Percentiles rank a stretch among this genome's conserved stretches.
Conservation (phyloP, 495 filamentous ascomycete species). For the Polyplosphaeria fusca region DNA sequence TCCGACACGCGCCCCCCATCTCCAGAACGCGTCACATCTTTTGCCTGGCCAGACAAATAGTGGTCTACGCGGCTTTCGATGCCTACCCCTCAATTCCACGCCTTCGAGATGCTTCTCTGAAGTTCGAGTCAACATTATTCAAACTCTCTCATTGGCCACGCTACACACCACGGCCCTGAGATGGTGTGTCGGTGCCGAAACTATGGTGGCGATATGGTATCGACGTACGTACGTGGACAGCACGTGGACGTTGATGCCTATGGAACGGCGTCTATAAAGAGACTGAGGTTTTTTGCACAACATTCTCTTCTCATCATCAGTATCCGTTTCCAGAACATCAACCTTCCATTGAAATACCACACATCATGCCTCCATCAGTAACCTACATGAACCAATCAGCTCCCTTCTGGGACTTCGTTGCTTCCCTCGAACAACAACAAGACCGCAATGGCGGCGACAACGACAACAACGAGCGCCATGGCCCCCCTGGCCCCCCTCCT, state of each 20-base stretch:
- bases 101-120: background rate
- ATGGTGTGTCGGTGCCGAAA: background rate
- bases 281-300: background rate
- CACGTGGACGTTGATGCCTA: background rate
- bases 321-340: background rate
- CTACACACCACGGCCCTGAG: background rate
- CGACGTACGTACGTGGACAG: background rate
- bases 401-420: slow-evolving; percentile 49
- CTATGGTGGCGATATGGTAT: background rate
- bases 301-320: background rate
- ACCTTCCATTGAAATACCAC: background rate
- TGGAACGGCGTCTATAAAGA: background rate
- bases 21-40: background rate
- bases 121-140: background rate
- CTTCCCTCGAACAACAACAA: slow-evolving; percentile 41
- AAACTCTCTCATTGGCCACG: background rate
- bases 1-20: background rate
- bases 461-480: background rate
- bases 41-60: background rate
- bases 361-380: slow-evolving; percentile 43
- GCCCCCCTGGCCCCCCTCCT: slow-evolving; percentile 1
- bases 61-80: background rate
- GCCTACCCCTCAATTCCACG: no score
- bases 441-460: background rate
- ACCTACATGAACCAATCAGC: slow-evolving; percentile 45